Percentiles rank a stretch among this genome's conserved stretches.
Conservation (phyloP, 2,329 filamentous ascomycete genomes). For the Pseudogymnoascus sp. region DNA sequence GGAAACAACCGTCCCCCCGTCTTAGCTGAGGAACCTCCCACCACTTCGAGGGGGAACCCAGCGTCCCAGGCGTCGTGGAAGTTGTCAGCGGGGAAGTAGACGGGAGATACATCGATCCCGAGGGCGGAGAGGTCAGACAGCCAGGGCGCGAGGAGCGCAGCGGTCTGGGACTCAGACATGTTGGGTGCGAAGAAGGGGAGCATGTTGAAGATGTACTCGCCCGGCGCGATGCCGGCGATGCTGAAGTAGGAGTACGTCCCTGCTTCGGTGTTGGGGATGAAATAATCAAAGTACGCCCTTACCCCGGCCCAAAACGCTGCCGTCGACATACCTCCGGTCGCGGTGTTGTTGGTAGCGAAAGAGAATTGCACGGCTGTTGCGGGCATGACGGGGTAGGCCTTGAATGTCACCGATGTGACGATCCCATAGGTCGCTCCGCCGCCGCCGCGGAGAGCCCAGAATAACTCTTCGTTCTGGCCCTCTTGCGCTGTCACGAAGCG, state of each 20-base stretch:
- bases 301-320: constrained; percentile 44
- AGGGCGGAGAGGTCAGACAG: constrained; percentile 30
- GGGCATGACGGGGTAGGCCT: constrained; percentile 36
- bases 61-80: constrained; percentile 30
- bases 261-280: constrained; percentile 32
- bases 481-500: constrained; percentile 41
- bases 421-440: constrained; percentile 54
- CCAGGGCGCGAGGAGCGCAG: constrained; percentile 30
- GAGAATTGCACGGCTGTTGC: constrained; percentile 36
- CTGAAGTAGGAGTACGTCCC: constrained; percentile 27
- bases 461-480: constrained; percentile 45
- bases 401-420: constrained; percentile 50
- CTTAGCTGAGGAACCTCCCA: constrained; percentile 26
- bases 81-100: constrained; percentile 25
- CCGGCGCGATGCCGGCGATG: constrained; percentile 28
- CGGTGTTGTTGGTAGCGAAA: constrained; percentile 38
- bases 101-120: constrained; percentile 22
- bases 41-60: constrained; percentile 34
- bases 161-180: constrained; percentile 24
- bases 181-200: constrained; percentile 26
- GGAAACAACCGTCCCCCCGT: constrained; percentile 37
- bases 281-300: constrained; percentile 41
- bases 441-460: constrained; percentile 53
- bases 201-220: constrained; percentile 29
- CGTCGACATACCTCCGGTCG: constrained; percentile 29